Base-by-base conservation (phyloP, 2,329 filamentous ascomycete genomes). In the Cladosporium sp. region DNA sequence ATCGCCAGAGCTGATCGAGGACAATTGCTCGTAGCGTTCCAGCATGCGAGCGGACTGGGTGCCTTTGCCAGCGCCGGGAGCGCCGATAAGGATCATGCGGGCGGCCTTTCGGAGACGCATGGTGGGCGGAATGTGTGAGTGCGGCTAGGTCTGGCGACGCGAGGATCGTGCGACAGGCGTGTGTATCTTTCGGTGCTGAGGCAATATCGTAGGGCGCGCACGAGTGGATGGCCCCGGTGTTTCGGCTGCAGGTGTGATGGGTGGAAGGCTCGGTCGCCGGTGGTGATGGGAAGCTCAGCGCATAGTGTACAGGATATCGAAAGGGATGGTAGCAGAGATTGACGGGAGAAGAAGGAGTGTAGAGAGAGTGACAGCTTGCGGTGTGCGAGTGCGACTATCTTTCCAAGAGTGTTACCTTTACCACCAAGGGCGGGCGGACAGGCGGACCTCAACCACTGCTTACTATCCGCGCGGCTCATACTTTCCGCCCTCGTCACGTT, bases 51-150 rank as follows among this genome's bases (percentile, higher is more conserved):
- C 90, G 54, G 90, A 91, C 78, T 99, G 94, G 3, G 94, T 99
- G 63, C 69, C 94, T 75, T 99, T 99, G 63, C 94, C 94, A 59
- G 96, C 94, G 60, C 92, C 92, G n/a, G 94, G 94, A 55, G 93
- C 92, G 67, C 94, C 94, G 68, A 99, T 85, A 66, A 99, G 85
- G 71, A 99, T 97, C 64, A 97, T 88, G 63, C 94, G 89, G 57
- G 94, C 94, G 59, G 94, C 93, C 76, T 65, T 68, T 6, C 69
- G 68, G 70, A 95, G 84, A 77, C 85, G 75, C 66, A 73, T 77
- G 28, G 59, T 65, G 17, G 61, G 49, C 54, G 4, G 11, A 5
- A 12, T 34, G 30, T 34, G 30, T 5, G 30, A 9, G 8, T 59
- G 30, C 39, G 20, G 37, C 34, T 47, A 34, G 30, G 30, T 5